phyloP scores from a whole-genome alignment of 164 flowering plant species.

The Nelumbo lutea region DNA sequence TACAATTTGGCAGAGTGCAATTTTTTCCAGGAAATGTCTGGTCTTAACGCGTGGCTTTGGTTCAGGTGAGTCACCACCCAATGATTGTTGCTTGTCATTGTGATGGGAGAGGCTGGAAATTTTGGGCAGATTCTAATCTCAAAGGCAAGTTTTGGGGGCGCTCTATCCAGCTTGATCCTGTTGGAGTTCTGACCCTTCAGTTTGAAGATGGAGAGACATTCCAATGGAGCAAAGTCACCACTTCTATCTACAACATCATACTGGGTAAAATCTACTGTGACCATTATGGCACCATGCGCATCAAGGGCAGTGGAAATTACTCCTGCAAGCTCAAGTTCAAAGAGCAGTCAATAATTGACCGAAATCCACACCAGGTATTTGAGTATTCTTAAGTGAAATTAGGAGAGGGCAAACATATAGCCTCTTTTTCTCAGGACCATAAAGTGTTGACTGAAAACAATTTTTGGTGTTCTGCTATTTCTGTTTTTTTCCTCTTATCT shows the following conservation, averaged over 20 bases:
- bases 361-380: constrained; percentile 93
- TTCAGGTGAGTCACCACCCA: constrained; percentile 97
- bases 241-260: constrained; percentile 94
- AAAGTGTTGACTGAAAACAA: no score
- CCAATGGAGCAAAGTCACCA: constrained; percentile 99
- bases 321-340: constrained; percentile 99
- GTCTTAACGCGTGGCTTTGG: not conserved
- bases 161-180: constrained; percentile 97
- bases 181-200: constrained; percentile 85
- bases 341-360: constrained; percentile 97
- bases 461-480: no score
- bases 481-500: no score
- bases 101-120: constrained; percentile 97
- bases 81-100: constrained; percentile 98
- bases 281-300: constrained; percentile 98
- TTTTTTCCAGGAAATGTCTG: not conserved
- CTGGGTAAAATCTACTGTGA: constrained; percentile 97
- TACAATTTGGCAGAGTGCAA: not conserved
- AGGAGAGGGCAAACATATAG: not conserved
- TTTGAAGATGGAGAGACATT: constrained; percentile 97
- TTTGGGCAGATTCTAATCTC: constrained; percentile 97
- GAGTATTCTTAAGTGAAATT: not conserved
- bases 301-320: constrained; percentile 80
- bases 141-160: constrained; percentile 99
- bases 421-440: no score